Percentiles rank a stretch among this genome's conserved stretches.
These are phyloP conservation scores for Dictyophora rubrovolvata DNA, from an alignment of 768 basidiomycete species.

Conservation along the genomic window DNA sequence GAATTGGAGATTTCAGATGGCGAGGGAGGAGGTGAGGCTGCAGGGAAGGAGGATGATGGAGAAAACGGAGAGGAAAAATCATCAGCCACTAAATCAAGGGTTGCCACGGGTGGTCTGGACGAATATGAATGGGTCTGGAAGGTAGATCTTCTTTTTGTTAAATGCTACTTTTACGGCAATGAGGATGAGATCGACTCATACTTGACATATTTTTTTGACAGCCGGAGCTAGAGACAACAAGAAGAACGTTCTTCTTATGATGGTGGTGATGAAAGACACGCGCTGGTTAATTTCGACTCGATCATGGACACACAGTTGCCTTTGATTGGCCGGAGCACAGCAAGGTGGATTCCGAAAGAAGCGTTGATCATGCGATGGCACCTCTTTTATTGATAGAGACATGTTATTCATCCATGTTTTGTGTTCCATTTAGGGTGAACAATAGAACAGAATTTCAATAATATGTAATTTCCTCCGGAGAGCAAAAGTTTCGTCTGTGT, in stretches of 20 bases:
- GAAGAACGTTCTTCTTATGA: constrained; percentile 85
- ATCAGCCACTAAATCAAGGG: constrained; percentile 18
- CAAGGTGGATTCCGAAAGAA: neutral
- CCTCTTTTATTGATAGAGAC: too few relatives aligned
- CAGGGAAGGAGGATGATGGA: constrained; percentile 15
- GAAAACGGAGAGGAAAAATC: constrained; percentile 13
- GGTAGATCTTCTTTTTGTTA: constrained; percentile 35
- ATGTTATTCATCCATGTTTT: too few relatives aligned
- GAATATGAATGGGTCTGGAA: constrained; percentile 89
- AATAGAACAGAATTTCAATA: too few relatives aligned
- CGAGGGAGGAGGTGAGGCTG: constrained; percentile 20
- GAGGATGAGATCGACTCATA: neutral
- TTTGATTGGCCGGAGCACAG: neutral
- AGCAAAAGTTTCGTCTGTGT: too few relatives aligned
- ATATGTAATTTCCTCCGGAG: too few relatives aligned
- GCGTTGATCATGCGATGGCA: neutral
- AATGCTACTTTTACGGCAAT: constrained; percentile 8
- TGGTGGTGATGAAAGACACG: neutral
- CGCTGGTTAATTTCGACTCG: neutral
- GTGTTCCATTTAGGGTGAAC: too few relatives aligned
- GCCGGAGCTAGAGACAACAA: constrained; percentile 90
- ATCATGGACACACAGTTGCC: neutral
- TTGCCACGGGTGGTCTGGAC: constrained; percentile 45
- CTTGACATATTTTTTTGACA: constrained; percentile 21
- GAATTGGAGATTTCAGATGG: constrained; percentile 23